Evolutionary conservation across 1,139 yeast genomes (phyloP).

Genomic region (Geotrichum bryndzae): DNA sequence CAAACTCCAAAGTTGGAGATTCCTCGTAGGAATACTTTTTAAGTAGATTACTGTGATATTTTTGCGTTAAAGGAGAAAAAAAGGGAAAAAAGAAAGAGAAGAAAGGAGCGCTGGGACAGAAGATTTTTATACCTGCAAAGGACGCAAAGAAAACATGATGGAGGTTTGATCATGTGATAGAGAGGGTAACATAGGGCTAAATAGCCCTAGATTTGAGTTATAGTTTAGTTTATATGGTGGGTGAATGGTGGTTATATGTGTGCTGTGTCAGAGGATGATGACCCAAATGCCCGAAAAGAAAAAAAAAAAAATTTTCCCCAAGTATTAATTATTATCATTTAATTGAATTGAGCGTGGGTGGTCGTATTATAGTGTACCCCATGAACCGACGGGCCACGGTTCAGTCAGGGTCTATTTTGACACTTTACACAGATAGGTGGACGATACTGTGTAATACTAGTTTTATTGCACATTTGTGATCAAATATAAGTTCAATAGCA

Average conservation of each 20-base stretch:
- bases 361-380: not conserved
- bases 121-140: not conserved
- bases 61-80: conserved; percentile 33
- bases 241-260: not conserved
- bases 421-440: too few relatives aligned
- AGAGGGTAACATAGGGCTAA: conserved; percentile 5
- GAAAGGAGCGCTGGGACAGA: not conserved
- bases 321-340: too few relatives aligned
- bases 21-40: conserved; percentile 38
- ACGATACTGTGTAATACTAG: not conserved
- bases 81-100: conserved; percentile 1
- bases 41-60: conserved; percentile 27
- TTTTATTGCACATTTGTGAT: not conserved
- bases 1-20: conserved; percentile 32
- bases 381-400: not conserved
- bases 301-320: not conserved
- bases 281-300: not conserved
- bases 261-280: too few relatives aligned
- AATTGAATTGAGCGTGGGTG: not conserved
- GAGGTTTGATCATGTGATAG: not conserved
- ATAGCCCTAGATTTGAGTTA: not conserved
- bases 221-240: not conserved
- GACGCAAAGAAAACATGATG: not conserved
- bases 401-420: not conserved
- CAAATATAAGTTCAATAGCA: not conserved